Evolutionary conservation across 192 early-diverging fungal genomes (phyloP).

Genomic region (Podila epigama): DNA sequence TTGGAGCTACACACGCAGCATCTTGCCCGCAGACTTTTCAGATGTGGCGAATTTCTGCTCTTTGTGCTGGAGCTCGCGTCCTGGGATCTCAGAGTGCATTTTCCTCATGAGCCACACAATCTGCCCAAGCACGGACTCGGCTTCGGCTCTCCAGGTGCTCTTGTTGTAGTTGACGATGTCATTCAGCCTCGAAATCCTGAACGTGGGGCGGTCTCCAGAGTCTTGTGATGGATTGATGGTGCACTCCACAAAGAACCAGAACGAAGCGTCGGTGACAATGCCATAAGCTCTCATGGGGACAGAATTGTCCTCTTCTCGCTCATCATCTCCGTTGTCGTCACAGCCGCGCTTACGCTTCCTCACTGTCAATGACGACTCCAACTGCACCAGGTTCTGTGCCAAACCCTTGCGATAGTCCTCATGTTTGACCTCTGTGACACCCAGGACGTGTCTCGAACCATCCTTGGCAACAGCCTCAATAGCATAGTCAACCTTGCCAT

Average conservation of each 20-base stretch:
- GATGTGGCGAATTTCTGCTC: neutral
- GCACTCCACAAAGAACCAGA: constrained; percentile 49
- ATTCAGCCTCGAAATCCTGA: constrained; percentile 20
- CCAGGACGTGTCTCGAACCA: constrained; percentile 15
- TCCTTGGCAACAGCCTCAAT: constrained; percentile 5
- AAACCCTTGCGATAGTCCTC: constrained; percentile 33
- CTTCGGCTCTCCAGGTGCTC: constrained; percentile 11
- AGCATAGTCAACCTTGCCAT: constrained; percentile 19
- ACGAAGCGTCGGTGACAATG: constrained; percentile 25
- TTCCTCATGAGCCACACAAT: constrained; percentile 32
- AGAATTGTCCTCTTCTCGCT: constrained; percentile 18
- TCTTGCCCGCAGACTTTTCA: neutral
- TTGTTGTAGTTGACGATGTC: constrained; percentile 17
- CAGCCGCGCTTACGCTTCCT: constrained; percentile 8
- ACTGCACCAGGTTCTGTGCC: constrained; percentile 34
- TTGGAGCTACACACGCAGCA: too few species aligned
- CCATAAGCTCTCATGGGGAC: constrained; percentile 37
- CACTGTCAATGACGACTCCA: constrained; percentile 31
- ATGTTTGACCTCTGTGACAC: constrained; percentile 28
- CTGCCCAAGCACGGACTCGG: constrained; percentile 8
- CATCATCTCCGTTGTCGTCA: constrained; percentile 19
- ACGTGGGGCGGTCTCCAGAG: constrained; percentile 4
- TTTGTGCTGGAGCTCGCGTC: constrained; percentile 11
- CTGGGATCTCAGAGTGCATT: constrained; percentile 23
- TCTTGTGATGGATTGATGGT: constrained; percentile 12